Percentiles rank a stretch among this genome's conserved stretches.
These are phyloP conservation scores for Brasenia schreberi DNA, from an alignment of 164 flowering plant species.

Conservation along the genomic window DNA sequence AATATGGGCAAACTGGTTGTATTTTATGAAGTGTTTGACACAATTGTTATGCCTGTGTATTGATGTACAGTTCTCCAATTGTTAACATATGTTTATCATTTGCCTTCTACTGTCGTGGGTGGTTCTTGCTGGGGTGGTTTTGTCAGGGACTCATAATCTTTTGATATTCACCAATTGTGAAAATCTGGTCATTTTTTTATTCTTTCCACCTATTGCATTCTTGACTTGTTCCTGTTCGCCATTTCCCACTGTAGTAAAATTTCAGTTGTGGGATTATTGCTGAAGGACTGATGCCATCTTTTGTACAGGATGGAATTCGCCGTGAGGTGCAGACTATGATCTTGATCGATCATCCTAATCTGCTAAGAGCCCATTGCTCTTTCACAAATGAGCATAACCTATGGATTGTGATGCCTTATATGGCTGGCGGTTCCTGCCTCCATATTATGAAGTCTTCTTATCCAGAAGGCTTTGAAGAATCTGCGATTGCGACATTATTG, in stretches of 20 bases:
- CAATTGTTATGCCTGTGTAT: too few relatives aligned
- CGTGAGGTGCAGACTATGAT: constrained; percentile 82
- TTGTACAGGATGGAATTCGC: constrained; percentile 40
- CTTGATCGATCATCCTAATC: constrained; percentile 71
- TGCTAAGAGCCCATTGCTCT: constrained; percentile 59
- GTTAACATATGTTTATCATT: too few relatives aligned
- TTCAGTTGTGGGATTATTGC: neutral
- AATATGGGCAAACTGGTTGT: too few relatives aligned
- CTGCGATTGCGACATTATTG: constrained; percentile 74
- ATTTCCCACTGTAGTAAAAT: neutral
- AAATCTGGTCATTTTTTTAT: too few relatives aligned
- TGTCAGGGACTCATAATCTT: too few relatives aligned
- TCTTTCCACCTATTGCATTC: neutral
- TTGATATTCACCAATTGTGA: too few relatives aligned
- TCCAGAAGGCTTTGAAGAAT: constrained; percentile 93
- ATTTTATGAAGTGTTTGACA: too few relatives aligned
- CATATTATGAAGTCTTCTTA: constrained; percentile 74
- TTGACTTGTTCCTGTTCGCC: neutral
- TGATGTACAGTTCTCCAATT: too few relatives aligned
- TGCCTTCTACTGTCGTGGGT: too few relatives aligned
- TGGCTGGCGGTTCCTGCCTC: constrained; percentile 95
- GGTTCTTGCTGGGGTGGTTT: too few relatives aligned
- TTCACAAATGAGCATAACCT: constrained; percentile 20
- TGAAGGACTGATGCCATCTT: neutral
- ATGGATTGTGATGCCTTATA: constrained; percentile 70